Base-by-base conservation (phyloP, 2,329 filamentous ascomycete species). In the Pseudogymnoascus sp. region DNA sequence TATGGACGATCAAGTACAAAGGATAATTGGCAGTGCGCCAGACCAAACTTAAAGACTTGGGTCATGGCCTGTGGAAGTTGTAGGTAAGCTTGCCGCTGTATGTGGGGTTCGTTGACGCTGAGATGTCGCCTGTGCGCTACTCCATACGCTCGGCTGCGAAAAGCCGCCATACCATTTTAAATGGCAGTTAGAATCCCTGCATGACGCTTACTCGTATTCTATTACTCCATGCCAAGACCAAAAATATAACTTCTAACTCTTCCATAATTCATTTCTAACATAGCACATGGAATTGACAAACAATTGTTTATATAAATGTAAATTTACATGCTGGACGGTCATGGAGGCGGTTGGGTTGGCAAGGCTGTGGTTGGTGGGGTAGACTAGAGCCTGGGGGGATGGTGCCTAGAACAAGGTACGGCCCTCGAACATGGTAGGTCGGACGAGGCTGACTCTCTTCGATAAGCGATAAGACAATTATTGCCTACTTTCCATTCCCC, bases 391-490 rank as follows among this genome's bases (percentile, higher is more conserved):
- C 9, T 32, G 47, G 47, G 47, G 28, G 47, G 47, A 7, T 18
- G 47, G 28, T 34, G 47, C 47, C 28, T 54, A 54, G 47, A 34
- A 25, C 28, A 54, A 54, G 47, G 47, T 54, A 54, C 47, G 9
- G 28, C 11, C n/a, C 28, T 54, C 47, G 16, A 54, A 54, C 47
- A 12, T 54, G 47, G 47, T 54, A 54, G 16, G 47, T 54, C 47
- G 59, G 38, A 32, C 18, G 22, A 47, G 58, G 37, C 58, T 41
- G 41, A 47, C 58, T 34, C 37, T 54, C 25, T 4, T 18, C 25
- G 58, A 59, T 59, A 59, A 47, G 58, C 59, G 59, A 60, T 60
- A 60, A 60, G 59, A 25, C 39, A 32, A n/a, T 47, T 54, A 60
- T 47, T 32, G 38, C 39, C 58, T 47, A 60, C 25, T 28, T 50